Evolutionary conservation across 768 basidiomycete species (phyloP), one percentile per base, ranked within the genome.

Genomic region (Chalciporus chontae): DNA sequence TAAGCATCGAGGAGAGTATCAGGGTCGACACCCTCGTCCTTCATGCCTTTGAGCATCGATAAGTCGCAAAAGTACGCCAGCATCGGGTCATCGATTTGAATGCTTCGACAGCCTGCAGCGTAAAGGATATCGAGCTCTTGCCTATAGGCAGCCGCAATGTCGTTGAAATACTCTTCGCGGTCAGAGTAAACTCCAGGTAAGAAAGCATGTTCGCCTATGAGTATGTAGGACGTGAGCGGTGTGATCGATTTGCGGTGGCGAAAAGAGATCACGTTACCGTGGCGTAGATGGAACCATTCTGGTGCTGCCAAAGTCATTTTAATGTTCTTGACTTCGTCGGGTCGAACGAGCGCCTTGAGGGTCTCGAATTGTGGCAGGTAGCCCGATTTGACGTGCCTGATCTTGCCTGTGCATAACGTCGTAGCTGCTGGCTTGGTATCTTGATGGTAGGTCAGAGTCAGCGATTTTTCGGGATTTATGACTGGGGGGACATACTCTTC

Each of bases 231-330:
- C 6, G n/a, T 36, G 34, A 36, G 8, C n/a, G n/a, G n/a, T n/a
- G n/a, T n/a, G n/a, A 14, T 36, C n/a, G 8, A 36, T 36, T n/a
- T 9, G 7, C 10, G 1, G n/a, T 2, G n/a, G 8, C 14, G 8
- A 36, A 36, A 36, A n/a, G n/a, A n/a, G 3, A 4, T 31, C n/a
- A 36, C 56, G 72, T 21, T 74, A 43, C 85, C 85, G 61, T 84
- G 83, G 21, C 80, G 77, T 24, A 85, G 77, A 62, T 85, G 83
- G 64, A 80, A 83, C 83, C 84, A 85, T 31, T 81, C 80, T 3
- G 86, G 87, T 0, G 85, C 79, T 51, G 80, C 83, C 66, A 87
- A 71, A 13, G 83, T 88, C 51, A 89, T 59, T 64, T 91, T 90
- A 65, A 89, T 76, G 59, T 75, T 72, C 59, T 76, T 75, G 51